Evolutionary conservation across 2,329 filamentous ascomycete species (phyloP).

Genomic region (Penicillium sumatraense): DNA sequence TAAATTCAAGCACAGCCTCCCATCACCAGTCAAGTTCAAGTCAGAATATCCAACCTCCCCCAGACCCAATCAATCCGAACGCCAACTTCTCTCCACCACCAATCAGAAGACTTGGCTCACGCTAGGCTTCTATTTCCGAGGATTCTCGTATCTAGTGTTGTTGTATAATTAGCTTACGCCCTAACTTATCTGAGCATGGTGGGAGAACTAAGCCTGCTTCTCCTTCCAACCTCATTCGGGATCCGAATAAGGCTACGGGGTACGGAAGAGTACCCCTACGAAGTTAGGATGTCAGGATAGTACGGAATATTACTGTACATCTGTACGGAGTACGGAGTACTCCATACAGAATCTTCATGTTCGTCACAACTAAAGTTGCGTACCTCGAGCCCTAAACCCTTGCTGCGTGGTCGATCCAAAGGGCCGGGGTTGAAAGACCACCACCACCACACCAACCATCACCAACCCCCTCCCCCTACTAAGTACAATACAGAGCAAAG

Average conservation of each 20-base stretch:
- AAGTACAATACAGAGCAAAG: slow-evolving; percentile 9
- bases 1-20: slow-evolving; percentile 4
- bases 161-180: slow-evolving; percentile 24
- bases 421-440: neutral
- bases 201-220: neutral
- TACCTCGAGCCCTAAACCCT: neutral
- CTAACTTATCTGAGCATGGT: slow-evolving; percentile 16
- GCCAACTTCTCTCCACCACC: slow-evolving; percentile 6
- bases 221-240: neutral
- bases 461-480: neutral
- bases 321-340: neutral
- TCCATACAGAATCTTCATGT: neutral
- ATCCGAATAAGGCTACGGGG: neutral
- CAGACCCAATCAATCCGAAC: neutral
- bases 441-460: neutral
- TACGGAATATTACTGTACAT: neutral
- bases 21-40: neutral
- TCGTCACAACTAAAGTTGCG: neutral
- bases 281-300: neutral
- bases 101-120: slow-evolving; percentile 5
- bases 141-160: too few relatives aligned
- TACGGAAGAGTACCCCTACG: neutral
- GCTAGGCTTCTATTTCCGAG: neutral
- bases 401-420: slow-evolving; percentile 1
- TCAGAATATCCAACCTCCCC: neutral